These are phyloP conservation scores for Perkinsus olseni DNA, from an alignment of 169 alveolate species.

Conservation along the genomic window DNA sequence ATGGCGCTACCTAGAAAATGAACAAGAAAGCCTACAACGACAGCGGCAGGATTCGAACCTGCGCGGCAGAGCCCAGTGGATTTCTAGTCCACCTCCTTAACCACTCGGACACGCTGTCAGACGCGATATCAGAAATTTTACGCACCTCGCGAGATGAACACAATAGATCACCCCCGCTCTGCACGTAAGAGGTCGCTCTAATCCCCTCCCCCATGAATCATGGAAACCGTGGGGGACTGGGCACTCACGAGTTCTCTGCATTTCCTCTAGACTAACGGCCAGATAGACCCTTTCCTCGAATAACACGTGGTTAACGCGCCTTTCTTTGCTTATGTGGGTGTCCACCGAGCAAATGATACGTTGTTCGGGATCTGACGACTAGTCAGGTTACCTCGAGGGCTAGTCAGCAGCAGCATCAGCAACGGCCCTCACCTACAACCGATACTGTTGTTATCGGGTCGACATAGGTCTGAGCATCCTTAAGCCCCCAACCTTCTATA, in stretches of 20 bases:
- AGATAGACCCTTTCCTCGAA: conserved; percentile 16
- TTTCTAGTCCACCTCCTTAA: conserved; percentile 2
- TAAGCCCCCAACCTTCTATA: conserved; percentile 24
- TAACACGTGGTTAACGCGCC: neutral
- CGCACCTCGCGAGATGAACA: neutral
- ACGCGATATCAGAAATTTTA: neutral
- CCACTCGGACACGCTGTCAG: conserved; percentile 3
- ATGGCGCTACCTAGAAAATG: conserved; percentile 13
- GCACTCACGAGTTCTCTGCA: conserved; percentile 15
- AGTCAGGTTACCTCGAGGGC: too few species aligned
- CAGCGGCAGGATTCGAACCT: conserved; percentile 91
- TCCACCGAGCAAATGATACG: neutral
- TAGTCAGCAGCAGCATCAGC: neutral
- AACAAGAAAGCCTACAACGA: conserved; percentile 31
- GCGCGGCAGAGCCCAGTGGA: conserved; percentile 60
- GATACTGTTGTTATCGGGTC: conserved; percentile 26
- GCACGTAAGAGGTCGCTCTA: too few species aligned
- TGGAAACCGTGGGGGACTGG: too few species aligned
- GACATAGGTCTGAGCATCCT: conserved; percentile 35
- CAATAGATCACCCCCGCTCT: neutral
- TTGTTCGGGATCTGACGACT: neutral
- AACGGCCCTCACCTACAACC: conserved; percentile 8
- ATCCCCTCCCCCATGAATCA: too few species aligned
- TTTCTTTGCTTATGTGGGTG: neutral
- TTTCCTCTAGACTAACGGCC: conserved; percentile 23